Conservation (phyloP, 805 yeast species). For the Tetrapisispora namnaoensis region DNA sequence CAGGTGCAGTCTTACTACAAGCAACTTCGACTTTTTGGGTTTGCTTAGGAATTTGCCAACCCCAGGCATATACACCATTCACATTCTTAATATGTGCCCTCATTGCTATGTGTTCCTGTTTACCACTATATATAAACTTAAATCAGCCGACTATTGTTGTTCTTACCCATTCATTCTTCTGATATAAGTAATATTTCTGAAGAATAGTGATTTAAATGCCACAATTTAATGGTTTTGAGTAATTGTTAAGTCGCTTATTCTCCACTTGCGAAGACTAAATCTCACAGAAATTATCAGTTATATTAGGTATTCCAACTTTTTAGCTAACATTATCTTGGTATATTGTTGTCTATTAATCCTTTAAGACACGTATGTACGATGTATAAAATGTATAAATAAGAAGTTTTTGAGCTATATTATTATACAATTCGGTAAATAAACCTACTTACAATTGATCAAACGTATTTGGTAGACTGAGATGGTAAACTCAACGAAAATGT, state of each 20-base stretch:
- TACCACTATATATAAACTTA: background rate
- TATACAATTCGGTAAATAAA: too few relatives aligned
- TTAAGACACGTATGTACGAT: too few relatives aligned
- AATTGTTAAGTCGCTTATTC: background rate
- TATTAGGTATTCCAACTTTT: too few relatives aligned
- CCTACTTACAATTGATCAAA: background rate
- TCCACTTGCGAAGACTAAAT: background rate
- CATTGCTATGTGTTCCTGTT: conserved; percentile 7
- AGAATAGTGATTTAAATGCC: background rate
- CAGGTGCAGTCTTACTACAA: conserved; percentile 4
- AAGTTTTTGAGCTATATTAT: too few relatives aligned
- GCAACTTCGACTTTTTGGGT: conserved; percentile 4
- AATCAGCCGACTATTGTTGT: too few relatives aligned
- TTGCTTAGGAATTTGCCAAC: conserved; percentile 22
- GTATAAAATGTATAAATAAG: too few relatives aligned
- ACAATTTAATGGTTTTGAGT: background rate
- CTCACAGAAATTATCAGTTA: background rate
- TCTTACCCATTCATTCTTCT: background rate
- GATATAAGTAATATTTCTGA: too few relatives aligned
- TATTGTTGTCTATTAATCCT: too few relatives aligned
- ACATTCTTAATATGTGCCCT: conserved; percentile 15
- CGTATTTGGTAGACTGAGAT: too few relatives aligned
- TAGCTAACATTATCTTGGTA: too few relatives aligned
- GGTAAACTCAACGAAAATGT: background rate
- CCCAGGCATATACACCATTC: conserved; percentile 25